Evolutionary conservation across 1,284 basidiomycete species (phyloP).

Genomic region (Irpex sp.): DNA sequence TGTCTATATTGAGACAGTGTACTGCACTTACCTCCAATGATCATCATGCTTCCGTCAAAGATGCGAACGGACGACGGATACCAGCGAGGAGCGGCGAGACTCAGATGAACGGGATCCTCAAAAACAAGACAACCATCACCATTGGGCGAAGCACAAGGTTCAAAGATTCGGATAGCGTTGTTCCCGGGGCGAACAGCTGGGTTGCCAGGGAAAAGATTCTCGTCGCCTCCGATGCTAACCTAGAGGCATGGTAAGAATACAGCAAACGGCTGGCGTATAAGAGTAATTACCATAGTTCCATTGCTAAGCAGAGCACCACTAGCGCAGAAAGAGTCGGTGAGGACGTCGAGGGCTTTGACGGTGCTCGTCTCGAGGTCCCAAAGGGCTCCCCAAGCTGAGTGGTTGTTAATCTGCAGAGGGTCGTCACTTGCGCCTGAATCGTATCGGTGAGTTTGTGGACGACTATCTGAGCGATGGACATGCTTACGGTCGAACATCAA

Average conservation of each 20-base stretch:
- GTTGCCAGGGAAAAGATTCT: constrained; percentile 36
- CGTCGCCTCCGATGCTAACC: constrained; percentile 40
- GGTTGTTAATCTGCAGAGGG: constrained; percentile 36
- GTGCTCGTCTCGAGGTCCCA: constrained; percentile 39
- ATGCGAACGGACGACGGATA: constrained; percentile 38
- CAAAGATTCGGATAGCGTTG: constrained; percentile 31
- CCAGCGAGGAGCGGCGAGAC: constrained; percentile 35
- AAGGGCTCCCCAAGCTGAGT: constrained; percentile 41
- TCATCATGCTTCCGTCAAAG: constrained; percentile 36
- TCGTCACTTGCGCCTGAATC: constrained; percentile 28
- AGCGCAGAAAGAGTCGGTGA: constrained; percentile 49
- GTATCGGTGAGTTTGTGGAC: neutral
- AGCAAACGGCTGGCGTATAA: neutral
- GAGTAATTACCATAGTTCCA: constrained; percentile 35
- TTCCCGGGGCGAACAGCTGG: constrained; percentile 32
- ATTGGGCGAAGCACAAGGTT: constrained; percentile 30
- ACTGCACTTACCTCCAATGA: constrained; percentile 35
- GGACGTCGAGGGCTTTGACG: constrained; percentile 34
- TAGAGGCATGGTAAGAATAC: constrained; percentile 8
- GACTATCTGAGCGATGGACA: neutral
- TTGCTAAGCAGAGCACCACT: constrained; percentile 44
- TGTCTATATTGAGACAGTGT: constrained; percentile 4
- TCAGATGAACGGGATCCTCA: constrained; percentile 33
- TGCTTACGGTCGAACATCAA: constrained; percentile 40
- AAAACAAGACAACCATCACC: constrained; percentile 35